phyloP scores from a whole-genome alignment of 1,284 basidiomycete genomes.

The Puccinia triticina region DNA sequence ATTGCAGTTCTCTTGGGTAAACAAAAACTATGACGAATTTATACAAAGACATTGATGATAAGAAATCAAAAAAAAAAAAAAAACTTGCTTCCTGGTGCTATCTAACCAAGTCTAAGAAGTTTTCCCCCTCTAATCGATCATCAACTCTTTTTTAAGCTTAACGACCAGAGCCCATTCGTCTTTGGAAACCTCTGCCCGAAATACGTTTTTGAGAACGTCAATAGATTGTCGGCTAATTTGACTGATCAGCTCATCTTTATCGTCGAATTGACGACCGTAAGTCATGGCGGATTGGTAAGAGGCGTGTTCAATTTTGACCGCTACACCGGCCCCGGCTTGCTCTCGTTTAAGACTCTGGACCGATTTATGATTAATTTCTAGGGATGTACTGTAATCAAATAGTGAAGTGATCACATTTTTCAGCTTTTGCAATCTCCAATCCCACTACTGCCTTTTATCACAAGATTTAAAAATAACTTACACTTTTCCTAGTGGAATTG shows the following conservation, averaged over 20 bases:
- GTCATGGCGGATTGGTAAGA: constrained; percentile 93
- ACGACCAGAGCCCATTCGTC: constrained; percentile 96
- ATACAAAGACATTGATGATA: no score
- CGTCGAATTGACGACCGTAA: constrained; percentile 88
- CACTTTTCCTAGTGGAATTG: constrained; percentile 91
- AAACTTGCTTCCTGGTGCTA: no score
- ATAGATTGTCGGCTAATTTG: constrained; percentile 89
- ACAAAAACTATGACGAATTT: no score
- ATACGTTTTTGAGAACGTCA: constrained; percentile 87
- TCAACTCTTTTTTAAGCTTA: constrained; percentile 78
- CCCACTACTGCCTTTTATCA: background rate
- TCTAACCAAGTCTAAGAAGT: no score
- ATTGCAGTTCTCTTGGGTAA: no score
- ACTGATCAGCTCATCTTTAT: constrained; percentile 90
- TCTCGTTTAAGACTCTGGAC: constrained; percentile 82
- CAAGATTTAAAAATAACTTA: constrained; percentile 62
- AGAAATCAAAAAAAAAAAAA: no score
- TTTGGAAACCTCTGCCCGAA: constrained; percentile 84
- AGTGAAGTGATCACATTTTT: constrained; percentile 7
- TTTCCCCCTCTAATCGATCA: constrained; percentile 59
- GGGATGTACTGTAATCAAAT: constrained; percentile 70
- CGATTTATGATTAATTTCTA: constrained; percentile 89
- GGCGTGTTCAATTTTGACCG: constrained; percentile 97
- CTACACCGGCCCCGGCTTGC: constrained; percentile 92
- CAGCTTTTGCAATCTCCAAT: background rate